phyloP scores from a whole-genome alignment of 2,329 filamentous ascomycete genomes.

The Aspergillus tanneri region DNA sequence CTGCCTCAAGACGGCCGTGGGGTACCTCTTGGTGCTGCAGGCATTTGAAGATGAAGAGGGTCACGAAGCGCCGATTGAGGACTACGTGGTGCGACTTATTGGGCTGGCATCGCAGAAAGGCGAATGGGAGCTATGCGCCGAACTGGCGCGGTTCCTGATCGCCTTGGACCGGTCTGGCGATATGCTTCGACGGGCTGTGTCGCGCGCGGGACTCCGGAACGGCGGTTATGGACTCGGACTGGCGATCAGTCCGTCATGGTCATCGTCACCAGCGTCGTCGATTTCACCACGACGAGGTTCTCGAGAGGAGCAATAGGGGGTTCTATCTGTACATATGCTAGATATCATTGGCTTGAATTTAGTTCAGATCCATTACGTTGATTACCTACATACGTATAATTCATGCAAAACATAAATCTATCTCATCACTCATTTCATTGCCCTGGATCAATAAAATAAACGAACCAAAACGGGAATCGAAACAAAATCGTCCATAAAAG shows the following conservation, averaged over 20 bases:
- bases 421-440: no score
- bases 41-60: constrained; percentile 61
- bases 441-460: no score
- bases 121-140: constrained; percentile 95
- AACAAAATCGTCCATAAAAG: not conserved
- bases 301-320: not conserved
- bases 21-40: constrained; percentile 92
- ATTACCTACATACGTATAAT: not conserved
- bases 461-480: no score
- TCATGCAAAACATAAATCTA: constrained; percentile 7
- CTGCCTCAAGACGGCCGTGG: constrained; percentile 89
- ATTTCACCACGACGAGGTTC: constrained; percentile 21
- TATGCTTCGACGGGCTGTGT: constrained; percentile 58
- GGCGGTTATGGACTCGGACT: constrained; percentile 33
- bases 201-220: constrained; percentile 39
- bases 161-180: constrained; percentile 85
- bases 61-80: constrained; percentile 54
- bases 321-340: not conserved
- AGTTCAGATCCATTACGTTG: no score
- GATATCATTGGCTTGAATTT: no score
- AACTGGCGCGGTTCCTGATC: constrained; percentile 90
- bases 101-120: constrained; percentile 76
- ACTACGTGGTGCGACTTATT: constrained; percentile 71
- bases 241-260: constrained; percentile 34
- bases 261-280: constrained; percentile 32